These are phyloP conservation scores for Floccularia luteovirens DNA, from an alignment of 768 basidiomycete species.

Conservation along the genomic window DNA sequence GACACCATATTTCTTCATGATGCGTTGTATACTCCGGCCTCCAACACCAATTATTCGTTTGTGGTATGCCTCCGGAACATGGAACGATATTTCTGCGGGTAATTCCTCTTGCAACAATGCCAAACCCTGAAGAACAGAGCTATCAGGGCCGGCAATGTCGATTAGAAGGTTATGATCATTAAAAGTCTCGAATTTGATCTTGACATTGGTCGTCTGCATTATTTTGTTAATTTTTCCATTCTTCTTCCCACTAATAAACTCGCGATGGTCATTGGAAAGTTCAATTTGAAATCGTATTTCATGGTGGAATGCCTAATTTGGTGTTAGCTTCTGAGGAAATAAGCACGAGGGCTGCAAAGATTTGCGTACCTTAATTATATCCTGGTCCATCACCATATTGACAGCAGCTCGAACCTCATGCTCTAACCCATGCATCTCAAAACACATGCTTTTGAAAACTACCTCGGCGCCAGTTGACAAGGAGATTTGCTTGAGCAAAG, in stretches of 20 bases:
- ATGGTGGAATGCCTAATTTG: slow-evolving; percentile 76
- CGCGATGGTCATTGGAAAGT: slow-evolving; percentile 93
- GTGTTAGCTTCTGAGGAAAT: slow-evolving; percentile 5
- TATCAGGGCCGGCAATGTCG: slow-evolving; percentile 81
- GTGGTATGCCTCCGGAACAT: slow-evolving; percentile 96
- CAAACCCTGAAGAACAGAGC: slow-evolving; percentile 80
- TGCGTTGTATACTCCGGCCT: slow-evolving; percentile 95
- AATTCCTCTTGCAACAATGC: slow-evolving; percentile 92
- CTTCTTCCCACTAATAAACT: slow-evolving; percentile 99
- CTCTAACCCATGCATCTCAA: slow-evolving; percentile 94
- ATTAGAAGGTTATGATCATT: slow-evolving; percentile 95
- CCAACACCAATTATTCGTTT: slow-evolving; percentile 99
- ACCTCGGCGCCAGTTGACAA: slow-evolving; percentile 86
- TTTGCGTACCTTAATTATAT: slow-evolving; percentile 74
- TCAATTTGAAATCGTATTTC: slow-evolving; percentile 99
- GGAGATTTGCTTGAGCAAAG: slow-evolving; percentile 82
- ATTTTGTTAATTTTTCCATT: slow-evolving; percentile 99
- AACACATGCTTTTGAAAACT: slow-evolving; percentile 95
- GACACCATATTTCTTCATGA: slow-evolving; percentile 99
- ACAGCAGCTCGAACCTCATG: slow-evolving; percentile 85
- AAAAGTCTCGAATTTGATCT: slow-evolving; percentile 98
- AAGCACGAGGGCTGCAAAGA: neutral
- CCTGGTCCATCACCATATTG: slow-evolving; percentile 81
- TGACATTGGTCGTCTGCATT: slow-evolving; percentile 94
- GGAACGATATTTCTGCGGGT: slow-evolving; percentile 98